A percentile compares a stretch with the other conserved stretches of the same genome.
Conservation (phyloP, 2,329 filamentous ascomycete genomes). For the Calonectria henricotiae region DNA sequence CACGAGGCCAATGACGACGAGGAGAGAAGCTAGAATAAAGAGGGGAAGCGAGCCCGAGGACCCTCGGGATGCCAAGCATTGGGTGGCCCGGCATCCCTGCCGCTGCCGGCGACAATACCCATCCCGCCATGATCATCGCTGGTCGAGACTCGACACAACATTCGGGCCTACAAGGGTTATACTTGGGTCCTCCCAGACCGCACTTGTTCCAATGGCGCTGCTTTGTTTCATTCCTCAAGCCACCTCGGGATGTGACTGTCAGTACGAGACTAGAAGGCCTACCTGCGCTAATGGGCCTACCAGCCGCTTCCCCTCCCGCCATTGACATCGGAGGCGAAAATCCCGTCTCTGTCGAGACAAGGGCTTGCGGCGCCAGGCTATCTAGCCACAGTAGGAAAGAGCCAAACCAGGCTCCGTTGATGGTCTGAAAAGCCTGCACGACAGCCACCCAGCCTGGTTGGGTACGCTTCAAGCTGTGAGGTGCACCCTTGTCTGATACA, state of each 20-base stretch:
- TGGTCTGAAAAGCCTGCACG: neutral
- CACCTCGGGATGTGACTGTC: conserved; percentile 13
- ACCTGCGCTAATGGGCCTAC: conserved; percentile 28
- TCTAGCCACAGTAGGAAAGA: conserved; percentile 29
- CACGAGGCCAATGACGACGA: conserved; percentile 44
- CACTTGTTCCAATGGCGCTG: conserved; percentile 25
- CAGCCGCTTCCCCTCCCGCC: conserved; percentile 21
- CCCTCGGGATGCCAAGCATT: conserved; percentile 32
- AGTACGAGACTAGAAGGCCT: conserved; percentile 17
- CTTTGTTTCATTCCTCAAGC: conserved; percentile 43
- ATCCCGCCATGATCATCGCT: conserved; percentile 36
- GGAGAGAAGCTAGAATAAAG: conserved; percentile 36
- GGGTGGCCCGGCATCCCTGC: conserved; percentile 24
- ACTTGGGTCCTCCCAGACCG: conserved; percentile 18
- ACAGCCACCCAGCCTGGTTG: neutral
- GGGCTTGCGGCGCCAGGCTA: conserved; percentile 4
- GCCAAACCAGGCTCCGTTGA: conserved; percentile 29
- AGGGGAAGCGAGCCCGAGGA: conserved; percentile 37
- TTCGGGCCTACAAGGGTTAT: conserved; percentile 40
- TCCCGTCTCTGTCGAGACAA: conserved; percentile 18
- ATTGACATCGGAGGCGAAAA: conserved; percentile 22
- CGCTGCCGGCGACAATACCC: conserved; percentile 35
- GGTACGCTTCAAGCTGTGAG: neutral
- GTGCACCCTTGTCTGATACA: conserved; percentile 17
- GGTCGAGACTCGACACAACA: conserved; percentile 39